These are phyloP conservation scores for Alternaria burnsii DNA, from an alignment of 2,329 filamentous ascomycete species.

Conservation along the genomic window DNA sequence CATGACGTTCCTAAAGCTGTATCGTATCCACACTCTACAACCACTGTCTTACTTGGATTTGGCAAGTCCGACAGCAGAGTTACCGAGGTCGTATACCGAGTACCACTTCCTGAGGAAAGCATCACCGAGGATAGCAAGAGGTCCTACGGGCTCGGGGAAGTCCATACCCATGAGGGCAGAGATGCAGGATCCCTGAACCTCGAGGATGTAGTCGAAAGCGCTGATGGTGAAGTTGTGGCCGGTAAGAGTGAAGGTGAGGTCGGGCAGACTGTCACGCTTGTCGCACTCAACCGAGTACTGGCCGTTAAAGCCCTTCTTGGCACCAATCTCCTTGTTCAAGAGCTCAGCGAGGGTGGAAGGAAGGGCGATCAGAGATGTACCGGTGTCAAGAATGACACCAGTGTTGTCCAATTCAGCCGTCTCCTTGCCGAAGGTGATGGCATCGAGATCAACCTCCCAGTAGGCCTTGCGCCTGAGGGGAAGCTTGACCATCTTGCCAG, in stretches of 20 bases:
- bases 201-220: conserved; percentile 92
- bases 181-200: conserved; percentile 94
- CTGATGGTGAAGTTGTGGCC: conserved; percentile 93
- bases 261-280: conserved; percentile 83
- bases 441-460: conserved; percentile 97
- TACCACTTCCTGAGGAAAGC: conserved; percentile 85
- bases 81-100: conserved; percentile 95
- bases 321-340: conserved; percentile 96
- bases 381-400: conserved; percentile 96
- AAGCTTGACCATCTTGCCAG: conserved; percentile 89
- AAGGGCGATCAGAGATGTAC: conserved; percentile 95
- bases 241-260: conserved; percentile 87
- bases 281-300: conserved; percentile 94
- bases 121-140: conserved; percentile 93
- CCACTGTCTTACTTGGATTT: conserved; percentile 70
- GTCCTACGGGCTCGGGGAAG: conserved; percentile 81
- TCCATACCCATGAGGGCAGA: conserved; percentile 97
- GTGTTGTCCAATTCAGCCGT: conserved; percentile 91
- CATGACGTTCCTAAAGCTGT: conserved; percentile 12
- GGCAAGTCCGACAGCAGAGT: conserved; percentile 87
- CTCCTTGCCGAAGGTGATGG: conserved; percentile 86
- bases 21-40: not conserved
- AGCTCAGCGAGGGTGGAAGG: conserved; percentile 92
- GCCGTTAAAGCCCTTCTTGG: conserved; percentile 96
- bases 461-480: conserved; percentile 98